Evolutionary conservation across 1,284 basidiomycete species (phyloP), one percentile per base, ranked within the genome.

Genomic region (Ustilago nuda): DNA sequence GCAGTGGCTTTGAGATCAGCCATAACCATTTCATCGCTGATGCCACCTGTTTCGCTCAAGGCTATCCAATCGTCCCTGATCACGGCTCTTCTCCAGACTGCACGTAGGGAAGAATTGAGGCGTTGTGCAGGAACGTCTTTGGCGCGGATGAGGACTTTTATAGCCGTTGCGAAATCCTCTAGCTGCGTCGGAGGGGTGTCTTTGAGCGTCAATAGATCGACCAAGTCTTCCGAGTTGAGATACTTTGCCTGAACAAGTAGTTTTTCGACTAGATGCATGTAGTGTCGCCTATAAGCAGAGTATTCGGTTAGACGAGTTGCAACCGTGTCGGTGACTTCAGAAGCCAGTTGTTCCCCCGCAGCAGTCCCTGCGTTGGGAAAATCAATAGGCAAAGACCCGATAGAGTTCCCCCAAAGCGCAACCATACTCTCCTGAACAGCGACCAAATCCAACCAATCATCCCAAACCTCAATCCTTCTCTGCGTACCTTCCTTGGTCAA

Each of bases 11-110:
- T 57, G 15, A 83, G 61, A 27, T 73, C 64, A 0, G 56, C 58
- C 17, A 75, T 37, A 12, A 82, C 37, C 8, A 64, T 58, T 36
- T 82, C 62, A 64, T 84, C 82, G 4, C 68, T 56, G 0, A 74
- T 61, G 8, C 62, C 66, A 23, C 55, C 60, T 3, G 81, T 83
- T n/a, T 80, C 66, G 53, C 68, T 71, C 12, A 82, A 55, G 0
- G 56, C 60, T 12, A 65, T 3, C 82, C 82, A 84, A 58, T 97
- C 91, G 84, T 98, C 94, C 61, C 93, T 91, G 50, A 93, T 88
- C 82, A 93, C 95, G 53, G 95, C 90, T 35, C 95, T 88, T 43
- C 94, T 89, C 95, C 95, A 98, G 19, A 93, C 89, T 36, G 90
- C 90, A 48, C 90, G 88, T 80, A 94, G 89, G 2, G 56, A 19